These are phyloP conservation scores for Monoraphidium neglectum DNA, from an alignment of 139 green algal species.

Conservation along the genomic window DNA sequence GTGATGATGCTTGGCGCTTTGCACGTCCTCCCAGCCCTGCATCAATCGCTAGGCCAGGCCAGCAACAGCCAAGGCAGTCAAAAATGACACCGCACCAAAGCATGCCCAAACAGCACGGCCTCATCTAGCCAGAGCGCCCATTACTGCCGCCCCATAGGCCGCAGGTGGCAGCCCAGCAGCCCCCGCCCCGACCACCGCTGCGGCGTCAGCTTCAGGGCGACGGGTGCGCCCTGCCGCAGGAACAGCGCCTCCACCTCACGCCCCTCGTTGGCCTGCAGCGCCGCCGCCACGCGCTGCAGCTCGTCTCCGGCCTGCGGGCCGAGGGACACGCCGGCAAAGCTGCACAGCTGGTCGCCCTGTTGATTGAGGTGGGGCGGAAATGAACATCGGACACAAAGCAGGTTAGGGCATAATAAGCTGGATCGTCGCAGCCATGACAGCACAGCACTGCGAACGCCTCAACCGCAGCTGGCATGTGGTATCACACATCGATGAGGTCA, in stretches of 20 bases:
- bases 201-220: slow-evolving; percentile 61
- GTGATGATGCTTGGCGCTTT: no score
- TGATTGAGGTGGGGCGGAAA: neutral
- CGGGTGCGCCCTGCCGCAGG: slow-evolving; percentile 47
- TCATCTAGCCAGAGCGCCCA: no score
- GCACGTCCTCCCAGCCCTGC: no score
- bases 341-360: slow-evolving; percentile 55
- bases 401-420: no score
- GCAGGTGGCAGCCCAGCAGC: slow-evolving; percentile 71
- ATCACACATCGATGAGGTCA: no score
- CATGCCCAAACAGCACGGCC: no score
- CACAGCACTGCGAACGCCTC: no score
- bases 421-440: no score
- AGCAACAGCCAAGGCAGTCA: no score
- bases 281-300: slow-evolving; percentile 32
- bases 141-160: slow-evolving; percentile 19
- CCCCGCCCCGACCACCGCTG: slow-evolving; percentile 66
- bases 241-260: slow-evolving; percentile 53
- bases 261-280: slow-evolving; percentile 47
- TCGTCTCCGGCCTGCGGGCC: neutral
- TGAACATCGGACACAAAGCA: neutral
- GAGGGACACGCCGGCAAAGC: slow-evolving; percentile 48
- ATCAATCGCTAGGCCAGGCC: no score
- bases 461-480: no score
- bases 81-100: no score